A percentile compares a stretch with the other conserved stretches of the same genome.
These are phyloP conservation scores for Lathyrus aphaca DNA, from an alignment of 306 rosid genomes.

Conservation along the genomic window DNA sequence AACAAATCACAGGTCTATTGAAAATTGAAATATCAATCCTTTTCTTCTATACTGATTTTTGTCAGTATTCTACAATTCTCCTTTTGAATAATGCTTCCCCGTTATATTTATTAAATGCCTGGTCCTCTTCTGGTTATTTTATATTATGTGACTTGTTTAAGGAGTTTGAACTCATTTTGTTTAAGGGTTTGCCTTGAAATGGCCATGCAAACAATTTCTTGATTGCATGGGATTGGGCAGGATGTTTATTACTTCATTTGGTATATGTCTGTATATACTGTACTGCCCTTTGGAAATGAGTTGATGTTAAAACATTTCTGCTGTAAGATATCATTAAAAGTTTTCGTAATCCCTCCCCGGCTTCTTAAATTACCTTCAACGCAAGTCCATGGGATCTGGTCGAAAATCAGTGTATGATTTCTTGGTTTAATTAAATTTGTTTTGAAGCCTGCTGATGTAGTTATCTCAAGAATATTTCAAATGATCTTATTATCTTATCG, in stretches of 20 bases:
- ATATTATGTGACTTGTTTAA: background rate
- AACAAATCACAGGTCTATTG: background rate
- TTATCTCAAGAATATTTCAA: background rate
- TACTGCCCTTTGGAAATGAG: constrained; percentile 2
- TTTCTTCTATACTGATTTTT: background rate
- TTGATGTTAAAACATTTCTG: constrained; percentile 16
- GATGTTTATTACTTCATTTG: background rate
- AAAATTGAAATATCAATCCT: background rate
- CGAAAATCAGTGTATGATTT: background rate
- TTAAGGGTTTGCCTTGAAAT: constrained; percentile 8
- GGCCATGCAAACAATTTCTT: constrained; percentile 14
- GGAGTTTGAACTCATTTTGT: background rate
- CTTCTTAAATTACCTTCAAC: constrained; percentile 6
- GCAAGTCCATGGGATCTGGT: background rate
- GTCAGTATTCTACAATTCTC: constrained; percentile 4
- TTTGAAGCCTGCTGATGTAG: constrained; percentile 16
- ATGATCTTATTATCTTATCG: background rate
- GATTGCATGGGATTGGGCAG: background rate
- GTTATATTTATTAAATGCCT: constrained; percentile 21
- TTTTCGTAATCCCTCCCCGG: background rate
- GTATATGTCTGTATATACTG: constrained; percentile 3
- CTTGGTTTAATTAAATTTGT: background rate
- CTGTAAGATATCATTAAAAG: background rate
- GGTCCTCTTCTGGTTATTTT: constrained; percentile 6
- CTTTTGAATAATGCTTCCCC: constrained; percentile 14